phyloP scores from a whole-genome alignment of 805 yeast species.

The Monosporozyma unispora region DNA sequence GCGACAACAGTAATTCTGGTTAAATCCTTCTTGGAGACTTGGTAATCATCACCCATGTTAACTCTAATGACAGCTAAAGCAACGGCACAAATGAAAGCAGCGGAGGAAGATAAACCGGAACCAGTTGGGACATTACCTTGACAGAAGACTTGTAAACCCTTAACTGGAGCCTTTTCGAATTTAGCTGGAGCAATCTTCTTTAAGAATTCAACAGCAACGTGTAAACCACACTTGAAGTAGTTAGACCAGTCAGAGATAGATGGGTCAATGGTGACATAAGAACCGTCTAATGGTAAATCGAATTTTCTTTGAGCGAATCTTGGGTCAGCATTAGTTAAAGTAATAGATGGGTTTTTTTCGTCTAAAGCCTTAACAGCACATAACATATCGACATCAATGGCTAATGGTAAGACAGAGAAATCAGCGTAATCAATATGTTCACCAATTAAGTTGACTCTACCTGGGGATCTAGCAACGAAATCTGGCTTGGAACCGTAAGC shows the following conservation, averaged over 20 bases:
- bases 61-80: constrained; percentile 48
- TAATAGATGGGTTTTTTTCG: constrained; percentile 20
- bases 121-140: constrained; percentile 67
- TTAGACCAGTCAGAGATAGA: constrained; percentile 52
- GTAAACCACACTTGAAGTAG: constrained; percentile 56
- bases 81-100: constrained; percentile 61
- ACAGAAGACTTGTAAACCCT: constrained; percentile 44
- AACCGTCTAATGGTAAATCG: constrained; percentile 35
- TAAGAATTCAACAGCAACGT: constrained; percentile 48
- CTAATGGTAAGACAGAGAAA: constrained; percentile 65
- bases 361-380: constrained; percentile 38
- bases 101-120: constrained; percentile 61
- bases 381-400: constrained; percentile 54
- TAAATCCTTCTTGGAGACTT: constrained; percentile 42
- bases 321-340: constrained; percentile 30
- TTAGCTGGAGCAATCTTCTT: constrained; percentile 26
- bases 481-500: constrained; percentile 31
- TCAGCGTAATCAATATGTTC: constrained; percentile 66
- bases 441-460: constrained; percentile 66
- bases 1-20: constrained; percentile 54
- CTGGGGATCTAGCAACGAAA: constrained; percentile 58
- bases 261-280: constrained; percentile 39
- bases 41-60: constrained; percentile 34
- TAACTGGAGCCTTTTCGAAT: constrained; percentile 27
- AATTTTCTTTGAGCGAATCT: constrained; percentile 32